Evolutionary conservation across 768 basidiomycete species (phyloP), one percentile per base, ranked within the genome.

Genomic region (Rhizopogon roseolus): DNA sequence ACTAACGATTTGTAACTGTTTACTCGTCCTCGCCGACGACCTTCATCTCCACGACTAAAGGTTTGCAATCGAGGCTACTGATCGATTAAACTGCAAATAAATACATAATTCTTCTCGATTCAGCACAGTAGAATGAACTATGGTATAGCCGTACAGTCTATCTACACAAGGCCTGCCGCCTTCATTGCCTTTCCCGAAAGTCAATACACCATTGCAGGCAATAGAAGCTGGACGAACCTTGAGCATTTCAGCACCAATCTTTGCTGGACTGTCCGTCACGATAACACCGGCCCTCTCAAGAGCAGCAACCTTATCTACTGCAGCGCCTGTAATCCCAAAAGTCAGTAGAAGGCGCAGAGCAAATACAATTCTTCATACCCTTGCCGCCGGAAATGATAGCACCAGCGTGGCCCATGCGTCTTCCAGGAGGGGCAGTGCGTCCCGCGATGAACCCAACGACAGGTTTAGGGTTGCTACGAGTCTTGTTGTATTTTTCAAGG

Each of bases 341-440:
- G 13, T n/a, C 14, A 48, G 14, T 16, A 4, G 5, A 17, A 19
- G 27, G 27, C 19, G 3, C 37, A 8, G 36, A 39, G 17, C 2
- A 13, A 27, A 27, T 52, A 34, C 22, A 0, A 46, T 39, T 3
- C 37, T 48, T 53, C 75, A 62, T 50, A 82, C 95, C 97, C 78
- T 98, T 99, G 41, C 97, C 97, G 57, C 97, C 97, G 50, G 91
- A 86, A 57, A 98, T 98, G 70, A 98, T 98, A 57, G 97, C 97
- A 60, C 97, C 97, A 54, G 95, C 94, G 66, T 98, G 94, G 44
- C 95, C 93, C 95, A 98, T 99, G 61, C 97, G 88, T 64, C 97
- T 80, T 39, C 97, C 97, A 38, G 97, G 97, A 50, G 97, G 97
- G 41, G 97, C 97, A 53, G 97, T 98, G 55, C 91, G 87, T 48